A percentile compares a stretch with the other conserved stretches of the same genome.
Conservation (phyloP, 148 eudicot genomes). For the Mesembryanthemum crystallinum region DNA sequence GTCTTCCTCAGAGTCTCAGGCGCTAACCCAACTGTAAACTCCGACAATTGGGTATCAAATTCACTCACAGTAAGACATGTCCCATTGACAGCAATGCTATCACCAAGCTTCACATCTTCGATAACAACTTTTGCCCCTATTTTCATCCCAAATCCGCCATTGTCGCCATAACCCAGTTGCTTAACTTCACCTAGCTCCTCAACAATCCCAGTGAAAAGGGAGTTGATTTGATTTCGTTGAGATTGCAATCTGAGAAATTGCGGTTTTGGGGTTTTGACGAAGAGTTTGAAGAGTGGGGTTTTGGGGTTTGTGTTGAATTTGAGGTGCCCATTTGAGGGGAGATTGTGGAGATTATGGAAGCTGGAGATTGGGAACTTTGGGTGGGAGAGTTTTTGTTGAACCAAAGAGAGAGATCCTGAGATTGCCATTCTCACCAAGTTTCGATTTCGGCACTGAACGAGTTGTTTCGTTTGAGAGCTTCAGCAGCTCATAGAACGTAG, state of each 20-base stretch:
- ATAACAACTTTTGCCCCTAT: slow-evolving; percentile 59
- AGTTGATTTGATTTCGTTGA: slow-evolving; percentile 26
- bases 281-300: slow-evolving; percentile 31
- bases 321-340: slow-evolving; percentile 24
- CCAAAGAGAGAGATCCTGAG: background rate
- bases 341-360: slow-evolving; percentile 6
- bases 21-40: slow-evolving; percentile 71
- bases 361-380: slow-evolving; percentile 25
- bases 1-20: slow-evolving; percentile 87
- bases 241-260: slow-evolving; percentile 25
- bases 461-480: no score
- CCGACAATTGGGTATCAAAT: slow-evolving; percentile 40
- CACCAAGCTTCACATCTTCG: slow-evolving; percentile 79
- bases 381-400: slow-evolving; percentile 23
- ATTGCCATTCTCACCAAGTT: slow-evolving; percentile 10
- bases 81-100: slow-evolving; percentile 88
- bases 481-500: no score
- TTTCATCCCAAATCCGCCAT: slow-evolving; percentile 62
- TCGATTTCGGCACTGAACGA: background rate
- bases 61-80: slow-evolving; percentile 85
- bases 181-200: slow-evolving; percentile 82
- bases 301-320: slow-evolving; percentile 34
- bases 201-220: slow-evolving; percentile 87
- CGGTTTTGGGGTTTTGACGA: slow-evolving; percentile 30
- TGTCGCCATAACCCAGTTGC: slow-evolving; percentile 48